phyloP scores from a whole-genome alignment of 768 basidiomycete genomes.

The Ramaria rubella region DNA sequence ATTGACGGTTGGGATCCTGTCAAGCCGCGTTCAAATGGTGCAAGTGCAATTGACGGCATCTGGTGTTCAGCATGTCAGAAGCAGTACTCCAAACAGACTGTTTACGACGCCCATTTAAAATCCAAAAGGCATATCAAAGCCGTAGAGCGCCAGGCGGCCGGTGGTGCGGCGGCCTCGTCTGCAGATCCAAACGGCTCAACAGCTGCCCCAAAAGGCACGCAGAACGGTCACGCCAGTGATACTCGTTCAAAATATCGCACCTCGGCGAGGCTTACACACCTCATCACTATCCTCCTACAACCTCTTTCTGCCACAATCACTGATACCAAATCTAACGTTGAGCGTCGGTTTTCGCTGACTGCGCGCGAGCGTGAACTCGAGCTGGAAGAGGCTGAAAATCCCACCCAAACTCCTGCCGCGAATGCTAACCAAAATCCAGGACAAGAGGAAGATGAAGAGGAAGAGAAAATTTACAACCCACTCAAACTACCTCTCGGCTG shows the following conservation, averaged over 20 bases:
- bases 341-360: conserved; percentile 92
- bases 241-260: conserved; percentile 45
- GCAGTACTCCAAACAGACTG: conserved; percentile 92
- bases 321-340: conserved; percentile 94
- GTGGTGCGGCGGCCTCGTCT: conserved; percentile 26
- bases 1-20: conserved; percentile 65
- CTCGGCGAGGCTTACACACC: conserved; percentile 65
- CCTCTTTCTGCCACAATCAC: conserved; percentile 60
- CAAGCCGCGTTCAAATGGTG: conserved; percentile 33
- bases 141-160: conserved; percentile 57
- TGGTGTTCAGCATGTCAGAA: conserved; percentile 97
- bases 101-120: conserved; percentile 91
- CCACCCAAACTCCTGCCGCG: conserved; percentile 42
- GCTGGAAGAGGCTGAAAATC: conserved; percentile 60
- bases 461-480: conserved; percentile 96
- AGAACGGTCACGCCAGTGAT: conserved; percentile 22
- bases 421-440: conserved; percentile 42
- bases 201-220: conserved; percentile 10
- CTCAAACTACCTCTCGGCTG: conserved; percentile 93
- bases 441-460: conserved; percentile 83
- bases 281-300: conserved; percentile 60
- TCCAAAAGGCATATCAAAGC: conserved; percentile 97
- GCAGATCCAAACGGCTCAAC: conserved; percentile 52
- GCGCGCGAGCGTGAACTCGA: conserved; percentile 97
- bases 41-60: conserved; percentile 61